A percentile compares a stretch with the other conserved stretches of the same genome.
Conservation (phyloP, 441 rosid species). For the Iberis amara region DNA sequence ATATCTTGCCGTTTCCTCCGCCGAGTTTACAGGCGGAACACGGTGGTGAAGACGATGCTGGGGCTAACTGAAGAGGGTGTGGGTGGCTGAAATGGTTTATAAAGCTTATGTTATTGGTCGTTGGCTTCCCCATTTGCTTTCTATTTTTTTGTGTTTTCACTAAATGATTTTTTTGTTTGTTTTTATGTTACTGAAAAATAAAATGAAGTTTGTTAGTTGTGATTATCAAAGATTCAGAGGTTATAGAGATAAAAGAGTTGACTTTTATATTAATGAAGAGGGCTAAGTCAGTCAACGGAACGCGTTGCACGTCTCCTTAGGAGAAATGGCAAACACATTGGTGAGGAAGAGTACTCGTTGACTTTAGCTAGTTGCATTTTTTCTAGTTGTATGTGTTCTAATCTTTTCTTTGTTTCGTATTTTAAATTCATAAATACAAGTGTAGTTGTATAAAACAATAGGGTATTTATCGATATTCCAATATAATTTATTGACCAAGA, state of each 20-base stretch:
- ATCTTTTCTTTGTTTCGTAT: background rate
- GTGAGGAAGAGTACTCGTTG: slow-evolving; percentile 4
- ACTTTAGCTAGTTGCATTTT: background rate
- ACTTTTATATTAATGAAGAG: slow-evolving; percentile 17
- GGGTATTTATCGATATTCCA: background rate
- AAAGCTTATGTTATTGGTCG: slow-evolving; percentile 18
- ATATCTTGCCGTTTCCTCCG: slow-evolving; percentile 20
- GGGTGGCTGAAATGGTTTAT: background rate
- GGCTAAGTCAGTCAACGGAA: slow-evolving; percentile 32
- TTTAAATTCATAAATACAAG: too few species aligned
- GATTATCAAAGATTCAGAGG: background rate
- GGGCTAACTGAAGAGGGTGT: slow-evolving; percentile 19
- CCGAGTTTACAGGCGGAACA: slow-evolving; percentile 24
- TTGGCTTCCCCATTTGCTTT: slow-evolving; percentile 27
- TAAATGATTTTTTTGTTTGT: background rate
- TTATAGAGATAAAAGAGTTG: background rate
- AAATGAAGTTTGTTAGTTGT: background rate
- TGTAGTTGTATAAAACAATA: background rate
- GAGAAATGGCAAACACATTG: slow-evolving; percentile 10
- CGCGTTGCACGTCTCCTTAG: slow-evolving; percentile 25
- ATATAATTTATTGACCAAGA: slow-evolving; percentile 4
- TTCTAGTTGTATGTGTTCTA: background rate
- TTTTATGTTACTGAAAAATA: too few species aligned
- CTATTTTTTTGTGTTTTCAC: background rate
- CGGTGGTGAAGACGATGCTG: background rate